Evolutionary conservation across 495 filamentous ascomycete genomes (phyloP).

Genomic region (Trichoderma erinaceum): DNA sequence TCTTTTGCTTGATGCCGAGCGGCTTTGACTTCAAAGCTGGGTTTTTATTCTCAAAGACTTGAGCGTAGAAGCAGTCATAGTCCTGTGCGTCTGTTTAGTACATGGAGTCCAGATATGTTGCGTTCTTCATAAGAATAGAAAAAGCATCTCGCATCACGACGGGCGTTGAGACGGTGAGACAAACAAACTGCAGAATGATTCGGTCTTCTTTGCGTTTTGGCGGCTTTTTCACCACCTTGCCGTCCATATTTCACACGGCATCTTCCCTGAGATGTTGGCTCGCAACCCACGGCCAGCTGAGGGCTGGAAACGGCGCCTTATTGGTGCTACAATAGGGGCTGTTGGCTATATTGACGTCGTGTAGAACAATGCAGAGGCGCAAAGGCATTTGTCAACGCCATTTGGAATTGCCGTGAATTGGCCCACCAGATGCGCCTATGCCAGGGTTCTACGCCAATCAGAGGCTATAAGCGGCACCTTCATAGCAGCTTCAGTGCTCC

Average conservation of each 20-base stretch:
- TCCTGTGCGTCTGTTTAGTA: slow-evolving; percentile 44
- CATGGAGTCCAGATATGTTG: too few species aligned
- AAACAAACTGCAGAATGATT: slow-evolving; percentile 77
- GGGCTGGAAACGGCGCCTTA: too few species aligned
- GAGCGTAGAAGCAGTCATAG: slow-evolving; percentile 92
- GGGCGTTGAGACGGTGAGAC: slow-evolving; percentile 21
- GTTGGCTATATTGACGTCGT: neutral
- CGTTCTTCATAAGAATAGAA: too few species aligned
- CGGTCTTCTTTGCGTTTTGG: slow-evolving; percentile 55
- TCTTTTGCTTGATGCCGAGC: slow-evolving; percentile 62
- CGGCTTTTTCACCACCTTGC: slow-evolving; percentile 19
- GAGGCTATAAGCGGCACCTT: neutral
- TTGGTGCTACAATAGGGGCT: neutral
- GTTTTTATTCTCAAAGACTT: slow-evolving; percentile 75
- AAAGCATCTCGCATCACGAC: neutral
- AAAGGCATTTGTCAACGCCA: neutral
- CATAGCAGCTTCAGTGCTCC: neutral
- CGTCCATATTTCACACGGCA: neutral
- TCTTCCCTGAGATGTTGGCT: neutral
- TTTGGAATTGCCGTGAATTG: neutral
- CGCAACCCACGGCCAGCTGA: too few species aligned
- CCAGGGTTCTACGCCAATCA: neutral
- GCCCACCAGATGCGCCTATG: neutral
- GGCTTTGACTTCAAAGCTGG: slow-evolving; percentile 66
- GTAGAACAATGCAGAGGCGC: neutral